Conservation (phyloP, 2,329 filamentous ascomycete species). For the Rhytidhysteron rufulum region DNA sequence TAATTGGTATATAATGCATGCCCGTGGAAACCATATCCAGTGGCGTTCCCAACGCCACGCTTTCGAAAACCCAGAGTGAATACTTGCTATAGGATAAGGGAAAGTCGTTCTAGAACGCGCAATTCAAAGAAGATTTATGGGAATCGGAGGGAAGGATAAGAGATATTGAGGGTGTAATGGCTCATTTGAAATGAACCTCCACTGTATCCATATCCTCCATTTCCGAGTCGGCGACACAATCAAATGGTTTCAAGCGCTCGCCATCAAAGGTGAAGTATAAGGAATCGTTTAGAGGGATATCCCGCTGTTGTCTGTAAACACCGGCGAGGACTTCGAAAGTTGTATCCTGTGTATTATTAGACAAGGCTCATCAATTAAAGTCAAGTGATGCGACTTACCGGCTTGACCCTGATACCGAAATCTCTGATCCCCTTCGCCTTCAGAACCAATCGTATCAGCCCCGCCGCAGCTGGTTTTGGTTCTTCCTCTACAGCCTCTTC, state of each 20-base stretch:
- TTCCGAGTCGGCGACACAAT: conserved; percentile 27
- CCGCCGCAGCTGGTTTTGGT: conserved; percentile 7
- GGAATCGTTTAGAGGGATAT: conserved; percentile 21
- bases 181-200: conserved; percentile 34
- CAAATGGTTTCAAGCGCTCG: conserved; percentile 30
- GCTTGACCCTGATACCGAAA: conserved; percentile 48
- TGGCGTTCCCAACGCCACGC: no score
- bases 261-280: conserved; percentile 36
- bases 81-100: no score
- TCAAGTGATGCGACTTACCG: conserved; percentile 32
- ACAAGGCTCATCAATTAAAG: background rate
- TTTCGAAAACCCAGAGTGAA: no score
- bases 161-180: no score
- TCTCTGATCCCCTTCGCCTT: conserved; percentile 50
- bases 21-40: no score
- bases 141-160: no score
- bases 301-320: conserved; percentile 22
- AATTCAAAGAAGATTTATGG: no score
- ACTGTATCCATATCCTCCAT: conserved; percentile 35
- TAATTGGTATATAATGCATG: no score
- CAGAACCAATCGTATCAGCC: conserved; percentile 45
- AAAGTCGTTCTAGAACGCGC: no score
- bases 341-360: conserved; percentile 22
- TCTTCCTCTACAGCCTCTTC: conserved; percentile 14
- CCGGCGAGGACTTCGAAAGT: conserved; percentile 25